Evolutionary conservation across 1,284 basidiomycete genomes (phyloP), one percentile per base, ranked within the genome.

Genomic region (Ceratobasidium sp.): DNA sequence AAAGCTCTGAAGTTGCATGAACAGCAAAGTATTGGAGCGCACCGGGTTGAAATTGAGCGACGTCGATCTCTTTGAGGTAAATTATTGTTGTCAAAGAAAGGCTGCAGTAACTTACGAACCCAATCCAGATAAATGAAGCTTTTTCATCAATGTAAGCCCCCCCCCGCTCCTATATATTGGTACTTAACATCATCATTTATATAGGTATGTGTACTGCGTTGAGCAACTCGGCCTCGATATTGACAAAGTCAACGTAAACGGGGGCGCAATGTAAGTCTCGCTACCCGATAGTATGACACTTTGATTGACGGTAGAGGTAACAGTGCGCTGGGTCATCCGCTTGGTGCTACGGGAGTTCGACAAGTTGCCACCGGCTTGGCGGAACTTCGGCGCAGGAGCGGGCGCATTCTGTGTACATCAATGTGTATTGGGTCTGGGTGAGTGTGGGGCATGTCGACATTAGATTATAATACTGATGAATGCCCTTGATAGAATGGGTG

Each of bases 401-500:
- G 89, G 55, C 88, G 89, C 78, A 80, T 95, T 49, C 87, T 95
- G 73, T 93, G 92, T 83, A 93, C 72, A 2, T 76, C 72, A 33
- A 76, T 76, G 72, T 76, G 72, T 39, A 76, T 76, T 20, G 72
- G 72, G 3, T 76, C 72, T 10, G 72, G 72, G 72, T 76, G 46
- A 76, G 72, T 49, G 26, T 10, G 18, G 3, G 23, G 1, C 40
- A 6, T 46, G n/a, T 10, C 61, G n/a, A 12, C 3, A 28, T 46
- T 7, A 56, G 1, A 15, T 12, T 42, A 9, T 33, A 46, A 28
- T n/a, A 40, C 55, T 55, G 83, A 63, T 85, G 84, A 64, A 86
- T 94, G 0, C 94, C 92, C 88, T 96, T 68, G 95, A 94, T 46
- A 94, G 94, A 20, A 96, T 96, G 95, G 95, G 95, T 20, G 94